These are phyloP conservation scores for Leccinum angustisporum DNA, from an alignment of 1,284 basidiomycete genomes.

Conservation along the genomic window DNA sequence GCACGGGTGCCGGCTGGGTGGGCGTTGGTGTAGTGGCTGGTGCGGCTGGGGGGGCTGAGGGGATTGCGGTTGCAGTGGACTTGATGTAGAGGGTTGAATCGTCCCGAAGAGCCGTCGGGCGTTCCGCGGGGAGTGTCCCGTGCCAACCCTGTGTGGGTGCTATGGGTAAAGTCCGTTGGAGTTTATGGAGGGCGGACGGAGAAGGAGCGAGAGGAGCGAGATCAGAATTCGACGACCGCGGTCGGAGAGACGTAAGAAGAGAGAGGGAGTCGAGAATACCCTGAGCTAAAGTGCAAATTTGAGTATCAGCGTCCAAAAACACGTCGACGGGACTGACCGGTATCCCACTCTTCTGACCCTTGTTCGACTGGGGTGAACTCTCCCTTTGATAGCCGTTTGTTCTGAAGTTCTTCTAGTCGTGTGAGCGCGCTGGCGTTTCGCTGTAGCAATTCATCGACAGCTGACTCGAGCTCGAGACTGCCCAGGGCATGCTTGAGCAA, in stretches of 20 bases:
- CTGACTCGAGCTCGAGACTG: slow-evolving; percentile 61
- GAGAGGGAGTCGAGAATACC: slow-evolving; percentile 67
- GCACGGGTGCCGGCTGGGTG: slow-evolving; percentile 27
- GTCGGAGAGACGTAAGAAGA: slow-evolving; percentile 67
- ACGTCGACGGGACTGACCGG: slow-evolving; percentile 47
- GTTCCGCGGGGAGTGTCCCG: slow-evolving; percentile 65
- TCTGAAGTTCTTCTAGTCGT: slow-evolving; percentile 64
- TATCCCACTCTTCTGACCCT: slow-evolving; percentile 76
- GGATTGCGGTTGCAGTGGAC: slow-evolving; percentile 43
- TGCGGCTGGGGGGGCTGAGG: slow-evolving; percentile 24
- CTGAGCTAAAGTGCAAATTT: slow-evolving; percentile 51
- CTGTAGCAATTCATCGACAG: slow-evolving; percentile 64
- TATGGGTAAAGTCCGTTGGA: slow-evolving; percentile 66
- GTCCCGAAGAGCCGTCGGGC: slow-evolving; percentile 62
- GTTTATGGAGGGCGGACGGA: slow-evolving; percentile 56
- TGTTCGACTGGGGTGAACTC: slow-evolving; percentile 53
- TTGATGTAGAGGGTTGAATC: slow-evolving; percentile 68
- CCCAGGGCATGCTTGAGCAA: slow-evolving; percentile 57
- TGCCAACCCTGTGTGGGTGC: slow-evolving; percentile 65
- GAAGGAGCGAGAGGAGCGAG: slow-evolving; percentile 56
- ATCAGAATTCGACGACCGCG: slow-evolving; percentile 48
- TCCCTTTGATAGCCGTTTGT: slow-evolving; percentile 47
- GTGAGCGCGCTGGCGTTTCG: slow-evolving; percentile 61
- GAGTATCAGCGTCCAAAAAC: background rate
- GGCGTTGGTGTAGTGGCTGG: slow-evolving; percentile 27